A percentile compares a stretch with the other conserved stretches of the same genome.
Conservation (phyloP, 2,329 filamentous ascomycete species). For the Exophiala calicioides region DNA sequence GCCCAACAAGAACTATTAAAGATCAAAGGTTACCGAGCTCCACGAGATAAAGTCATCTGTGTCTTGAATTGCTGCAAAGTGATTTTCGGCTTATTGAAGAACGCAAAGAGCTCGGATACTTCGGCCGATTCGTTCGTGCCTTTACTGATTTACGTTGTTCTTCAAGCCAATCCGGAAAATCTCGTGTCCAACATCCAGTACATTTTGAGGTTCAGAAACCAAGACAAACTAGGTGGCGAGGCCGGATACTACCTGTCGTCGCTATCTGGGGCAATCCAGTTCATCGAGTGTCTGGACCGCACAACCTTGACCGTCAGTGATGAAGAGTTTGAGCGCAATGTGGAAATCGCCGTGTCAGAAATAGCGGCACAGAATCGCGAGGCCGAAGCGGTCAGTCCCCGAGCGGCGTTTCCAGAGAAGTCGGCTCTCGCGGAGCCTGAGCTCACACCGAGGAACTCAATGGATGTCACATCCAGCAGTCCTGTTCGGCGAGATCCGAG, state of each 20-base stretch:
- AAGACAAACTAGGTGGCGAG: conserved; percentile 96
- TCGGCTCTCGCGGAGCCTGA: conserved; percentile 56
- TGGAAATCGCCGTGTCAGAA: conserved; percentile 92
- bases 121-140: conserved; percentile 97
- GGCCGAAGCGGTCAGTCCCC: conserved; percentile 46
- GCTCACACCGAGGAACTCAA: conserved; percentile 60
- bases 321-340: conserved; percentile 91
- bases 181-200: conserved; percentile 98
- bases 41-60: conserved; percentile 96
- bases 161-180: conserved; percentile 92
- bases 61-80: conserved; percentile 99
- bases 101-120: conserved; percentile 81
- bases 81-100: conserved; percentile 91
- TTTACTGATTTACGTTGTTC: conserved; percentile 89
- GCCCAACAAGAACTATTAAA: conserved; percentile 95
- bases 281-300: conserved; percentile 93
- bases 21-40: conserved; percentile 95
- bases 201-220: conserved; percentile 93
- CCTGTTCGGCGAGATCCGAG: conserved; percentile 39
- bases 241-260: conserved; percentile 98
- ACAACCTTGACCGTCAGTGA: conserved; percentile 91
- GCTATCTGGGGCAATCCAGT: conserved; percentile 81
- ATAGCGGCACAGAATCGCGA: conserved; percentile 86
- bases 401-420: conserved; percentile 44
- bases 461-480: conserved; percentile 56